phyloP scores from a whole-genome alignment of 164 flowering plant genomes.

The Malania oleifera region DNA sequence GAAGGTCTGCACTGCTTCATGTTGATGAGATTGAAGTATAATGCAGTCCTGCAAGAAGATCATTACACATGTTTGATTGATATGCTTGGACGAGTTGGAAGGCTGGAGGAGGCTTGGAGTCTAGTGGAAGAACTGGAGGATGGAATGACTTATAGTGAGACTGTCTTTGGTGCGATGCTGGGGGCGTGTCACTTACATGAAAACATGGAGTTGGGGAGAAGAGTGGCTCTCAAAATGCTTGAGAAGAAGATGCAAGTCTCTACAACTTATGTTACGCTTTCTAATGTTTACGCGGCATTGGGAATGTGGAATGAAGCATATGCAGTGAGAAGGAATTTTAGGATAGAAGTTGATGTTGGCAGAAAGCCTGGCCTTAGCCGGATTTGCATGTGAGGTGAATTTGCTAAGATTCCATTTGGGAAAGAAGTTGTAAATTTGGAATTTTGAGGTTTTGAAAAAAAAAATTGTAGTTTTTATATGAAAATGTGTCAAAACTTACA shows the following conservation, averaged over 20 bases:
- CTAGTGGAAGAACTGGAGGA: conserved; percentile 23
- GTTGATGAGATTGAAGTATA: conserved; percentile 28
- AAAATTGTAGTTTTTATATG: too few relatives aligned
- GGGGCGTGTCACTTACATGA: conserved; percentile 40
- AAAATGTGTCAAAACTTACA: too few relatives aligned
- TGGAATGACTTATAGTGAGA: conserved; percentile 9
- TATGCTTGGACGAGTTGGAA: conserved; percentile 37
- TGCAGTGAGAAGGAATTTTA: conserved; percentile 25
- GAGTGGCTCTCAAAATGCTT: conserved; percentile 29
- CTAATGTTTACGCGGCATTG: conserved; percentile 33
- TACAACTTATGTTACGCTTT: conserved; percentile 23
- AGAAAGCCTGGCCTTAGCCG: conserved; percentile 29
- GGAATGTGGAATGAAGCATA: conserved; percentile 38
- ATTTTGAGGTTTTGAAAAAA: too few relatives aligned
- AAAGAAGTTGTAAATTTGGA: too few relatives aligned
- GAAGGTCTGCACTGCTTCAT: conserved; percentile 29
- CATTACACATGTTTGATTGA: conserved; percentile 40
- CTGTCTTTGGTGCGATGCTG: conserved; percentile 27
- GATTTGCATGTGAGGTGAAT: too few relatives aligned
- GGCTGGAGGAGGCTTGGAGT: conserved; percentile 28
- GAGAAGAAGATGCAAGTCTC: conserved; percentile 25
- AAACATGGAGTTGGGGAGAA: conserved; percentile 30
- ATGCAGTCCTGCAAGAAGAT: conserved; percentile 21
- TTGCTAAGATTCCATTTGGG: too few relatives aligned
- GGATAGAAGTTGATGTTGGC: conserved; percentile 1